phyloP scores from a whole-genome alignment of 345 rosid genomes.

The Eucalyptus tenuipes region DNA sequence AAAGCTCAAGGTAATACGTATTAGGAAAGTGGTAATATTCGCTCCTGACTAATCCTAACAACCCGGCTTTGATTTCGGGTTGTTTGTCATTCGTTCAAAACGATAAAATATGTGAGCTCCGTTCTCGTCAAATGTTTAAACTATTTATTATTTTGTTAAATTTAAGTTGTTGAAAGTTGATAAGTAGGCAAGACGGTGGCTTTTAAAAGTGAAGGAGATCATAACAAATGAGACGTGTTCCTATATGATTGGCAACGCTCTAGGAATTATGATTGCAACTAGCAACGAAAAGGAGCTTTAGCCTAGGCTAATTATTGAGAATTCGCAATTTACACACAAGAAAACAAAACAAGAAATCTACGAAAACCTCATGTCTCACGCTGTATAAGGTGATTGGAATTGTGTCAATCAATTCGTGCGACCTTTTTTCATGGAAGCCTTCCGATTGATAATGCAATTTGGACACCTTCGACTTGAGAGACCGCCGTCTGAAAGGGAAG shows the following conservation, averaged over 20 bases:
- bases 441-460: not conserved
- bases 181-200: not conserved
- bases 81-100: accelerated
- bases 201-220: not conserved
- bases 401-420: not conserved
- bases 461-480: not conserved
- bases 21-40: not conserved
- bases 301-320: not conserved
- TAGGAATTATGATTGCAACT: not conserved
- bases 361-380: not conserved
- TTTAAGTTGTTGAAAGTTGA: not conserved
- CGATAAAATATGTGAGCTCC: not conserved
- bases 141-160: not conserved
- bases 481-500: not conserved
- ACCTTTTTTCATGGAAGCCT: not conserved
- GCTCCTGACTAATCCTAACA: not conserved
- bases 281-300: not conserved
- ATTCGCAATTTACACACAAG: not conserved
- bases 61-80: not conserved
- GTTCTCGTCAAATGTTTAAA: not conserved
- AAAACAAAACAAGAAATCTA: not conserved
- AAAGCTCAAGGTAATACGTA: not conserved
- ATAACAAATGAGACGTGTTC: not conserved
- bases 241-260: not conserved
- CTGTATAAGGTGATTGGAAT: too few relatives aligned